Percentiles rank a stretch among this genome's conserved stretches.
phyloP scores from a whole-genome alignment of 2,329 filamentous ascomycete genomes.

The Ophiostoma ulmi region DNA sequence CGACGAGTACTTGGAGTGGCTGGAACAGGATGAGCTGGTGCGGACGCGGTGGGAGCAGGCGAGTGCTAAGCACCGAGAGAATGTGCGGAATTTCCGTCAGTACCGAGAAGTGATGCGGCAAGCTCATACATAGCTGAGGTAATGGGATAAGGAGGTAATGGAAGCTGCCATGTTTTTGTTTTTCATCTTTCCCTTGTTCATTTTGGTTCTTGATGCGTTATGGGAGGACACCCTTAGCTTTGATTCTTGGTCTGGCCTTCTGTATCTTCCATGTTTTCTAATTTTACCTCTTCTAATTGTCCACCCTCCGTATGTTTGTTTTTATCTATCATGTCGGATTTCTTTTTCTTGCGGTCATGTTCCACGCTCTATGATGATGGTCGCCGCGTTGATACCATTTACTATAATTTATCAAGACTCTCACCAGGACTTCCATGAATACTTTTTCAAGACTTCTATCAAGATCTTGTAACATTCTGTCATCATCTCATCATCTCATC shows the following conservation, averaged over 20 bases:
- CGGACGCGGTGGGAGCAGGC: constrained; percentile 56
- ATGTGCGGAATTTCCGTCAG: constrained; percentile 54
- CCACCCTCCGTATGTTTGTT: background rate
- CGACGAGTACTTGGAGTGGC: constrained; percentile 53
- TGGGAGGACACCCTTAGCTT: background rate
- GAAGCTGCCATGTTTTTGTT: background rate
- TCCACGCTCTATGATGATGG: background rate
- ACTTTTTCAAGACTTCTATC: no score
- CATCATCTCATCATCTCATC: no score
- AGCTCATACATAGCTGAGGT: constrained; percentile 32
- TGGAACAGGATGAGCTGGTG: constrained; percentile 61
- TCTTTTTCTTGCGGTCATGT: background rate
- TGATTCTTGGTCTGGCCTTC: background rate
- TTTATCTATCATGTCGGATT: background rate
- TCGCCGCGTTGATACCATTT: background rate
- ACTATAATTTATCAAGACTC: background rate
- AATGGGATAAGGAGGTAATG: background rate
- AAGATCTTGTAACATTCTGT: no score
- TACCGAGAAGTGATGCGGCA: constrained; percentile 42
- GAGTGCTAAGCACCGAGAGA: constrained; percentile 55
- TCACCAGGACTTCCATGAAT: no score
- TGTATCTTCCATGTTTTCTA: background rate
- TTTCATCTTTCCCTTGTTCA: background rate
- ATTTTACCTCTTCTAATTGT: background rate
- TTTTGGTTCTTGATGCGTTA: background rate